Evolutionary conservation across 306 rosid species (phyloP).

Genomic region (Astragalus membranaceus): DNA sequence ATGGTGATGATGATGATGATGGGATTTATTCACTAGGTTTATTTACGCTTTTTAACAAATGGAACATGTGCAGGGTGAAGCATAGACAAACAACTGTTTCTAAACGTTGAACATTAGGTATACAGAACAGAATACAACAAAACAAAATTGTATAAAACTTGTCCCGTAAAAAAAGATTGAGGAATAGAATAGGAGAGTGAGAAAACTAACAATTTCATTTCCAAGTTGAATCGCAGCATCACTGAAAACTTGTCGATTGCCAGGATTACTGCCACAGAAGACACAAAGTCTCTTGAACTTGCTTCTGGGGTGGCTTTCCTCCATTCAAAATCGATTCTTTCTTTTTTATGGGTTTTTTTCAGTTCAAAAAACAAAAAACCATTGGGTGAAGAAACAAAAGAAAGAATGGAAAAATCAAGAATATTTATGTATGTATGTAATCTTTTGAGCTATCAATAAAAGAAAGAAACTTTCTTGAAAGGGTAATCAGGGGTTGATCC

Average conservation of each 20-base stretch:
- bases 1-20: background rate
- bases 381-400: conserved; percentile 18
- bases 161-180: too few relatives aligned
- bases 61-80: too few relatives aligned
- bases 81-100: too few relatives aligned
- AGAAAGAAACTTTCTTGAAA: conserved; percentile 22
- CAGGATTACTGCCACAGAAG: conserved; percentile 94
- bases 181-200: background rate
- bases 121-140: too few relatives aligned
- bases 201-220: conserved; percentile 64
- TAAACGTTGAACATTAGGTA: too few relatives aligned
- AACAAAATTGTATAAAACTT: too few relatives aligned
- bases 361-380: conserved; percentile 33
- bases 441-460: conserved; percentile 14
- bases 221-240: conserved; percentile 84
- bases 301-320: conserved; percentile 48
- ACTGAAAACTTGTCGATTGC: conserved; percentile 67
- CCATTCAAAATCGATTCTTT: conserved; percentile 48
- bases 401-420: conserved; percentile 11
- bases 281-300: conserved; percentile 77
- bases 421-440: background rate
- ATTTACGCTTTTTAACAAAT: too few relatives aligned
- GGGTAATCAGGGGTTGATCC: conserved; percentile 31
- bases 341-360: background rate
- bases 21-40: background rate